phyloP scores from a whole-genome alignment of 2,329 filamentous ascomycete genomes.

The Paecilomyces sp. region DNA sequence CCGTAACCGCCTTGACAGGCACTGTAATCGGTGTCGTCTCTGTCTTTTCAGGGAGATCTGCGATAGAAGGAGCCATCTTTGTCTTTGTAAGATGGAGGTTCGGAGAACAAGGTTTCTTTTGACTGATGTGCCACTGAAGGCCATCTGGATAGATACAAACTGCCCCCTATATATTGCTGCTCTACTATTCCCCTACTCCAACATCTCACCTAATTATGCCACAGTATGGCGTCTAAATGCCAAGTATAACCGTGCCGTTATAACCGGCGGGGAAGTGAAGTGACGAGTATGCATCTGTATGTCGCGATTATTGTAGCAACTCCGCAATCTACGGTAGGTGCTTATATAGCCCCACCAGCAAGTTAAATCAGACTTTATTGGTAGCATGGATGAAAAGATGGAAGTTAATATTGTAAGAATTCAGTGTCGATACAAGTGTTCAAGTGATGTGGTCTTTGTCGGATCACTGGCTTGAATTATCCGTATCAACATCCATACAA shows the following conservation, averaged over 20 bases:
- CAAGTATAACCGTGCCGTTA: not conserved
- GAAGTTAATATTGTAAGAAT: not conserved
- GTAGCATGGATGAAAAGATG: not conserved
- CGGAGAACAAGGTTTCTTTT: not conserved
- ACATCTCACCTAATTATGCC: not conserved
- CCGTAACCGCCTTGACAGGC: not conserved
- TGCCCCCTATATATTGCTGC: not conserved
- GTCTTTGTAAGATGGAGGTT: not conserved
- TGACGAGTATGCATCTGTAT: not conserved
- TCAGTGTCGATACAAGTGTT: not conserved
- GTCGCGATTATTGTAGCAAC: not conserved
- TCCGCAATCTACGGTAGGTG: not conserved
- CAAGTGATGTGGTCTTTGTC: not conserved
- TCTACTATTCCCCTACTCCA: not conserved
- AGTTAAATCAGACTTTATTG: not conserved
- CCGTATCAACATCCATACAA: not conserved
- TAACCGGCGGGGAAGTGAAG: not conserved
- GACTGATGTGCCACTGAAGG: not conserved
- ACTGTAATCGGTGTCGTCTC: not conserved
- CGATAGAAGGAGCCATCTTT: not conserved
- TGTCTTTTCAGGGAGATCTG: not conserved
- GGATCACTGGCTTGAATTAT: not conserved
- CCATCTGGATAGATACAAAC: not conserved
- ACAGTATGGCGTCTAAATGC: not conserved
- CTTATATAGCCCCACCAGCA: not conserved